Conservation (phyloP, 352 stramenopile species). For the Blastocystis hominis region DNA sequence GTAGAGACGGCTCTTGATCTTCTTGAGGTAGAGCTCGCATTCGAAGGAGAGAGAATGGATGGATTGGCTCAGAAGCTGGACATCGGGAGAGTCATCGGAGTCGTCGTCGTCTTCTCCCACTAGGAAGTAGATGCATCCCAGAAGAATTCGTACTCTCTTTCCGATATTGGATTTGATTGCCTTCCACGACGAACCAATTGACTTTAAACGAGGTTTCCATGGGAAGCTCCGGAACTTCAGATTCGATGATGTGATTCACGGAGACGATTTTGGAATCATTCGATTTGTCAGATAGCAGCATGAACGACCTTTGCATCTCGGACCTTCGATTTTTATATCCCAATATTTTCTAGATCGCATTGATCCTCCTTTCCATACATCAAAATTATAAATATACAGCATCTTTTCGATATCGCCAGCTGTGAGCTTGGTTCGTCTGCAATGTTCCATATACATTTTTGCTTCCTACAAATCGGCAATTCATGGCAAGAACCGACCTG, state of each 20-base stretch:
- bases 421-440: constrained; percentile 1
- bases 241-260: neutral
- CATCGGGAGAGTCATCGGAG: neutral
- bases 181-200: constrained; percentile 2
- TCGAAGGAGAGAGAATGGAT: constrained; percentile 28
- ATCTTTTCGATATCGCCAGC: neutral
- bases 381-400: neutral
- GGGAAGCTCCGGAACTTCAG: constrained; percentile 9
- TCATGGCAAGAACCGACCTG: neutral
- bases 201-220: constrained; percentile 1
- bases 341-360: neutral
- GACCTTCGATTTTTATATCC: neutral
- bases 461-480: neutral
- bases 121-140: neutral
- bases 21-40: constrained; percentile 45
- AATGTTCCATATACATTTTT: constrained; percentile 17
- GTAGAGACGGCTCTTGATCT: constrained; percentile 31
- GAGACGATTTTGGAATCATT: neutral
- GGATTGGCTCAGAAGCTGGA: neutral
- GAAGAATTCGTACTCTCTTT: neutral
- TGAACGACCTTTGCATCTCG: neutral
- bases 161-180: neutral
- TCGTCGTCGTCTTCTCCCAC: neutral
- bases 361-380: neutral
- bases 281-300: neutral